phyloP scores from a whole-genome alignment of 148 eudicot species.

The Camellia sinensis region DNA sequence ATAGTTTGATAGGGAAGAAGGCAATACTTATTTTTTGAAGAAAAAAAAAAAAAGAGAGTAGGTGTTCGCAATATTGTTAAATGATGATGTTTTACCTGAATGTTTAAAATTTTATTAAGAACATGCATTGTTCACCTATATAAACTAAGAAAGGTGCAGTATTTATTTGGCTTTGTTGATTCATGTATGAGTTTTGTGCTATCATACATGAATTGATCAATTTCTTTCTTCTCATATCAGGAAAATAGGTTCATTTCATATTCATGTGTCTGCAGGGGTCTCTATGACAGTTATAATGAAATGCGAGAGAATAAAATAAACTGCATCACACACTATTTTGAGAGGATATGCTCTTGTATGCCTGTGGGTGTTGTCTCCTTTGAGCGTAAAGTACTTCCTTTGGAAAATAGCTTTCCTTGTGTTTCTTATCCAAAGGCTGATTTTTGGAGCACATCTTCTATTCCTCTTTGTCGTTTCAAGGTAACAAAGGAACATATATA shows the following conservation, averaged over 20 bases:
- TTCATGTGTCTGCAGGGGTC: conserved; percentile 47
- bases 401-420: conserved; percentile 29
- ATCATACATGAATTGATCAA: neutral
- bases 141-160: neutral
- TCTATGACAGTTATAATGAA: conserved; percentile 54
- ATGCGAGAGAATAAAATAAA: conserved; percentile 75
- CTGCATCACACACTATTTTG: conserved; percentile 83
- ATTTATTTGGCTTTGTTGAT: neutral
- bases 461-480: conserved; percentile 75
- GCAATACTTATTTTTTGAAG: no score
- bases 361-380: conserved; percentile 76
- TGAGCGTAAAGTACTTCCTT: conserved; percentile 81
- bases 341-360: conserved; percentile 60
- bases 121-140: neutral
- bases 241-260: conserved; percentile 11
- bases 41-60: no score
- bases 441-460: conserved; percentile 63
- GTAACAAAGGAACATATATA: conserved; percentile 29
- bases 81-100: neutral
- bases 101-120: neutral
- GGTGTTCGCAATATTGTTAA: conserved; percentile 6
- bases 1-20: no score
- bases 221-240: neutral
- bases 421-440: conserved; percentile 50
- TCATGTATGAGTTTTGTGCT: neutral